Evolutionary conservation across 768 basidiomycete species (phyloP).

Genomic region (Tylopilus balloui): DNA sequence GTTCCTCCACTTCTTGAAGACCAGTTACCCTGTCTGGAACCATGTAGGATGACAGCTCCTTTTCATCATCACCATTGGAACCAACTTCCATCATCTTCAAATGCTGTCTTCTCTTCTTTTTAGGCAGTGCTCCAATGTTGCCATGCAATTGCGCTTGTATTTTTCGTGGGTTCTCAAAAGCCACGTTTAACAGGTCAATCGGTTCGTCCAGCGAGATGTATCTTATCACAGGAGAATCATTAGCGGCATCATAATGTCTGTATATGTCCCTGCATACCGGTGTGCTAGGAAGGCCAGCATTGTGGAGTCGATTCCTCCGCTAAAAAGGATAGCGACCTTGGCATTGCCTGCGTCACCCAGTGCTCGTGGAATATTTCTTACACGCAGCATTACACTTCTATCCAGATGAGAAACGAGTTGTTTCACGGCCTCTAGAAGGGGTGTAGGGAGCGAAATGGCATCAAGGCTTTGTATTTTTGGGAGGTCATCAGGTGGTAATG

Average conservation of each 20-base stretch:
- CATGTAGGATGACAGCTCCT: constrained; percentile 44
- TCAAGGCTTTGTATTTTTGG: constrained; percentile 27
- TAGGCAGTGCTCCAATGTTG: constrained; percentile 42
- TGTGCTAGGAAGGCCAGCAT: constrained; percentile 78
- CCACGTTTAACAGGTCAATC: constrained; percentile 89
- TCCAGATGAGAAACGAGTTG: constrained; percentile 53
- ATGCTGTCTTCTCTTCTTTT: constrained; percentile 39
- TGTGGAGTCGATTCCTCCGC: constrained; percentile 94
- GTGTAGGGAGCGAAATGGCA: constrained; percentile 31
- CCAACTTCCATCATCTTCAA: constrained; percentile 2
- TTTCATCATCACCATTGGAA: constrained; percentile 2
- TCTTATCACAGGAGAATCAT: constrained; percentile 35
- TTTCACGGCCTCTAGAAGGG: constrained; percentile 37
- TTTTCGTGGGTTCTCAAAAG: constrained; percentile 93
- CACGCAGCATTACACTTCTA: constrained; percentile 61
- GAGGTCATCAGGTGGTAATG: constrained; percentile 42
- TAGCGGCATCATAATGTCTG: neutral
- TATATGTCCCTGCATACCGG: constrained; percentile 39
- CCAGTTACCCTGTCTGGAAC: constrained; percentile 91
- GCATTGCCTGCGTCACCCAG: constrained; percentile 37
- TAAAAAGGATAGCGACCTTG: constrained; percentile 84
- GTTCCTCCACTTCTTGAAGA: constrained; percentile 69
- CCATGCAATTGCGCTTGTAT: constrained; percentile 45
- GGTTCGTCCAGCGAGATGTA: constrained; percentile 73
- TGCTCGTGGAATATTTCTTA: constrained; percentile 61